Base-by-base conservation (phyloP, 2,329 filamentous ascomycete species). In the Microdochium trichocladiopsis region DNA sequence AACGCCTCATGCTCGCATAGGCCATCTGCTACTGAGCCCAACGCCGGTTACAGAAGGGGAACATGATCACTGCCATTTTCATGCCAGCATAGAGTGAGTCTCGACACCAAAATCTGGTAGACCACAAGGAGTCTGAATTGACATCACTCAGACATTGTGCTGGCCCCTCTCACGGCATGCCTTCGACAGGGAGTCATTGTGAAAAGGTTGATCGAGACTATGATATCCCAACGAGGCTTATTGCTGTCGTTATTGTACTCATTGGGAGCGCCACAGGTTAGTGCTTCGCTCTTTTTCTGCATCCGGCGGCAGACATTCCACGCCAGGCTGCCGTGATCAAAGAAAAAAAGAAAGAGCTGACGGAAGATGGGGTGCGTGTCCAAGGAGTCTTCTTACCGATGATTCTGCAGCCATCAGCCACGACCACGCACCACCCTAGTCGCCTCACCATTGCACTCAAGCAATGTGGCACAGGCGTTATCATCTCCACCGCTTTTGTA, bases 381-480 rank as follows among this genome's bases (percentile, higher is more conserved):
- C n/a, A n/a, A 37, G 33, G 33, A 37, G 33, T 37, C 33, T 88
- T 86, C 61, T 70, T 72, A 0, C 87, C 88, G 0, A 84, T 91
- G 45, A 59, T 89, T 21, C 69, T 88, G 22, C 73, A 76, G 2
- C 77, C 75, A 12, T 79, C 3, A 66, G 72, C 28, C 77, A 74
- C 50, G 60, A 73, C 16, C 66, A 70, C 50, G 52, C 78, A 5
- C 60, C 80, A n/a, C 4, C 33, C 33, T 5, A 37, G 33, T 16
- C 33, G 6, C 12, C 83, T 89, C 59, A 79, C 82, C 3, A 64
- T 86, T 4, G 70, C 33, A n/a, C 33, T 91, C 52, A 88, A 89
- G 68, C 87, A 87, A 58, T 88, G 89, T 57, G 86, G 86, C 2
- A 88, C 86, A 0, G 86, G 86, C 10, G 80, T 89, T 56, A 83